Evolutionary conservation across 78 protist genomes (phyloP), one percentile per base, ranked within the genome.

Genomic region (Fonticula alba): DNA sequence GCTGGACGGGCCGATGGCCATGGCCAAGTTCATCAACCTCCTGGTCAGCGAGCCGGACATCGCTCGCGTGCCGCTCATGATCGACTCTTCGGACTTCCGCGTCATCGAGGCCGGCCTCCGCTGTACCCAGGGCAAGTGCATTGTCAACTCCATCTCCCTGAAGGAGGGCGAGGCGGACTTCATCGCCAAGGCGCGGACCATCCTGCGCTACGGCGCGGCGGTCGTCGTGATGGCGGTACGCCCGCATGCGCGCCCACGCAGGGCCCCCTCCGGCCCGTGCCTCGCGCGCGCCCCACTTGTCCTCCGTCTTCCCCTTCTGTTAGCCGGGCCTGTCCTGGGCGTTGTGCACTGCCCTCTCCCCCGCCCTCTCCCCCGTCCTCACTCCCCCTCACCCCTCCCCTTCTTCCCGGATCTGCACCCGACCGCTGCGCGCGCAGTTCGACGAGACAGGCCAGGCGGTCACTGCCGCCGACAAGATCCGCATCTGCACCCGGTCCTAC

Each of bases 391-490:
- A 7, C 27, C 24, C 10, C 56, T 51, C n/a, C 24, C 24, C 10
- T 3, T 51, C 56, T 20, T 7, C 7, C 56, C 10, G 27, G n/a
- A 4, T n/a, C 10, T 3, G 27, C 24, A 10, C 27, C 4, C 10
- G 56, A 3, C 4, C 35, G 35, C 33, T 10, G 33, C 24, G 37
- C 6, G 14, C 41, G n/a, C 59, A 66, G 62, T 89, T 89, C 55
- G 98, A 93, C 76, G 98, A 94, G 59, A 64, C 74, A 26, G 98
- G 98, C 43, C 98, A 91, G 80, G 98, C 98, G 22, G 85, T 81
- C 5, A 43, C 27, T 26, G 74, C 6, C 31, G 85, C 81, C 6
- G 66, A 67, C 46, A 94, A 94, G 75, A 32, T 65, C 35, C 61
- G 71, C 22, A 90, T 92, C 49, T 93, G 97, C 78, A 37, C 72